Base-by-base conservation (phyloP, 2,329 filamentous ascomycete genomes). In the Fusarium dimerum region DNA sequence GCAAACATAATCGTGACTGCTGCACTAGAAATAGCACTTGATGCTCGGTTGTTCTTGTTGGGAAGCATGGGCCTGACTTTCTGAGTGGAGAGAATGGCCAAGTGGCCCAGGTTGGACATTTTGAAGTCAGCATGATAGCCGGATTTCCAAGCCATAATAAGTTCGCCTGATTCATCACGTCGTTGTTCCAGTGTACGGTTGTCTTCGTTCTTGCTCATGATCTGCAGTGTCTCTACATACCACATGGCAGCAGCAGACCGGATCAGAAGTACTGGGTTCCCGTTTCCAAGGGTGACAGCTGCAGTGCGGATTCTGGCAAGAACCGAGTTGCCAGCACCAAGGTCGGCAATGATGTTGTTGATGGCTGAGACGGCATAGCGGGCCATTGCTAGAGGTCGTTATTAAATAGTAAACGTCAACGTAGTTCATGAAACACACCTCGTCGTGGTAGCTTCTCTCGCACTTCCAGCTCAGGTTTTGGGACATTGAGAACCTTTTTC, bases 11-110 rank as follows among this genome's bases (percentile, higher is more conserved):
- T 48, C 2, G 58, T 51, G 9, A 63, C 54, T 3, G 59, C 26
- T 4, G 58, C 53, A 18, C 57, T 56, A 5, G 62, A 52, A 15
- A 65, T 36, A 15, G 65, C 38, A 13, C 48, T 34, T 7, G 56
- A 58, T 8, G 47, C 39, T 15, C 51, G 54, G 10, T 65, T 47
- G 17, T 57, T 61, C 15, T 56, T 49, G 20, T 62, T 50, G 1
- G 46, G 41, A 6, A 62, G 61, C 5, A 52, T 12, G 8, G 45
- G 13, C 58, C 61, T 62, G 16, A 18, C 15, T 12, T 60, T 57
- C 6, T 54, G 34, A 18, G 55, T 59, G 45, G 57, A 48, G 12
- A 68, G 51, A 50, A 66, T 66, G n/a, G 62, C 53, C 41, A 67
- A 50, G 15, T 66, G 54, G 7, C 64, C 66, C 18, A 66, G 36